Percentiles rank a stretch among this genome's conserved stretches.
Evolutionary conservation across 257 asterid genomes (phyloP).

Genomic region (Ballota nigra): DNA sequence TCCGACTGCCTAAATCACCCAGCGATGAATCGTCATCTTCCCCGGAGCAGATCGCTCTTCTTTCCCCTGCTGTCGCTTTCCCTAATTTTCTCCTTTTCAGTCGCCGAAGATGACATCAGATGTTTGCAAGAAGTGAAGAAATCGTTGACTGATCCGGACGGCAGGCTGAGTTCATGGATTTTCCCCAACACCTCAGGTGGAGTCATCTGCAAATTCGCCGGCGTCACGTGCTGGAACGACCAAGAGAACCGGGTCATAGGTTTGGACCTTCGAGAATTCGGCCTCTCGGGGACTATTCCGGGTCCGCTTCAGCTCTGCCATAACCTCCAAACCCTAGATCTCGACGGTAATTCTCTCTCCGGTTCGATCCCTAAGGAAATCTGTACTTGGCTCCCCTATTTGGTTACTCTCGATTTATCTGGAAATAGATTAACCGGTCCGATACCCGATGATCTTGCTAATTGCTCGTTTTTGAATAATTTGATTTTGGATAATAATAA

Average conservation of each 20-base stretch:
- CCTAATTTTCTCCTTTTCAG: slow-evolving; percentile 15
- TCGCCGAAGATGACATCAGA: slow-evolving; percentile 50
- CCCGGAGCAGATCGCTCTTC: slow-evolving; percentile 17
- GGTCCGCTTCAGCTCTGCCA: slow-evolving; percentile 47
- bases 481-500: slow-evolving; percentile 51
- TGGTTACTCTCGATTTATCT: slow-evolving; percentile 70
- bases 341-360: slow-evolving; percentile 63
- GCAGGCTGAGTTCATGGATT: slow-evolving; percentile 43
- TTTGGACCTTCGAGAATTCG: slow-evolving; percentile 37
- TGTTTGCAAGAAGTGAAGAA: slow-evolving; percentile 45
- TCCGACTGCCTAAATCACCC: not conserved
- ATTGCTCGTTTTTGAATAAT: slow-evolving; percentile 60
- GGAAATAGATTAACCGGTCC: slow-evolving; percentile 56
- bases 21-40: slow-evolving; percentile 25
- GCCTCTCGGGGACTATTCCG: slow-evolving; percentile 50
- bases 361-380: slow-evolving; percentile 72
- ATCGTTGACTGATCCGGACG: slow-evolving; percentile 50
- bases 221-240: slow-evolving; percentile 75
- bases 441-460: slow-evolving; percentile 68
- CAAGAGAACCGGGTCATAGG: slow-evolving; percentile 47
- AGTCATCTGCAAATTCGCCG: slow-evolving; percentile 48
- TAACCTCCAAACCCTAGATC: slow-evolving; percentile 59
- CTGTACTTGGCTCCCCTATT: slow-evolving; percentile 81
- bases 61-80: slow-evolving; percentile 9
- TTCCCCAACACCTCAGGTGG: slow-evolving; percentile 45